These are phyloP conservation scores for Macrolepiota albuminosa DNA, from an alignment of 768 basidiomycete genomes.

Conservation along the genomic window DNA sequence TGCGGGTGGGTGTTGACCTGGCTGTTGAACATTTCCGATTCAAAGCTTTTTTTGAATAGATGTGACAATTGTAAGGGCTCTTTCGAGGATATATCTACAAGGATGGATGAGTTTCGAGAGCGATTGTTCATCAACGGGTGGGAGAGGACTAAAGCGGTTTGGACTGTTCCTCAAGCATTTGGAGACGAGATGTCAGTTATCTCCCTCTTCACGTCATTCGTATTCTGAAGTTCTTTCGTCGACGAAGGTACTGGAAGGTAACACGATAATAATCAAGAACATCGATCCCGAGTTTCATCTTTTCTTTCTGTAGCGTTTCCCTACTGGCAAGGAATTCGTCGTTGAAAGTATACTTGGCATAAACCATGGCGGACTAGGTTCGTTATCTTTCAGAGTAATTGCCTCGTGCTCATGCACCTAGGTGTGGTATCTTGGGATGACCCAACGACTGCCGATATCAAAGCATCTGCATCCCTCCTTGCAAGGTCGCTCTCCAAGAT, in stretches of 20 bases:
- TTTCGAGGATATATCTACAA: constrained; percentile 65
- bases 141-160: constrained; percentile 64
- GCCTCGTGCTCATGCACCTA: constrained; percentile 9
- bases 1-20: constrained; percentile 55
- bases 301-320: constrained; percentile 31
- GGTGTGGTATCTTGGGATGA: constrained; percentile 52
- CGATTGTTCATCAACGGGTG: constrained; percentile 61
- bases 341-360: constrained; percentile 62
- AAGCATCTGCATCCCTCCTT: constrained; percentile 43
- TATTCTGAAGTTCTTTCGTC: background rate
- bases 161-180: constrained; percentile 81
- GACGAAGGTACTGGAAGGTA: constrained; percentile 47
- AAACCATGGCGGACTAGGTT: constrained; percentile 64
- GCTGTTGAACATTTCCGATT: background rate
- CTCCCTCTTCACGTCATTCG: background rate
- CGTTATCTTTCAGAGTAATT: constrained; percentile 7
- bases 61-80: constrained; percentile 61
- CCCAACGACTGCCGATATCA: constrained; percentile 49
- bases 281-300: background rate
- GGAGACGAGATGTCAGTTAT: constrained; percentile 48
- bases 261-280: background rate
- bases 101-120: constrained; percentile 62
- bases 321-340: constrained; percentile 68
- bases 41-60: constrained; percentile 14
- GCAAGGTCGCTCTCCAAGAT: constrained; percentile 41